Percentiles rank a stretch among this genome's conserved stretches.
These are phyloP conservation scores for Bondarzewia mesenterica DNA, from an alignment of 1,284 basidiomycete genomes.

Conservation along the genomic window DNA sequence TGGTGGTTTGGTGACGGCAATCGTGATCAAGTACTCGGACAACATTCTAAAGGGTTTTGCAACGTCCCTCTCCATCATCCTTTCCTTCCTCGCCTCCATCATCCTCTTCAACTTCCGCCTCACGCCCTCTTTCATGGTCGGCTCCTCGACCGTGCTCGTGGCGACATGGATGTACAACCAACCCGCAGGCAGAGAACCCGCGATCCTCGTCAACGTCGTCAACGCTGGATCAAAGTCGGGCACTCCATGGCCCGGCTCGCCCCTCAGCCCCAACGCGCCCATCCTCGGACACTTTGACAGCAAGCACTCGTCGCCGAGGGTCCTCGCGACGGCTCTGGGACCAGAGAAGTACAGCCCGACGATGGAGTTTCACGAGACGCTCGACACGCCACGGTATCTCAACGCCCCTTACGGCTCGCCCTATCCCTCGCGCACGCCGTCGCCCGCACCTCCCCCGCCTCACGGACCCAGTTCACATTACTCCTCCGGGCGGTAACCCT, in stretches of 20 bases:
- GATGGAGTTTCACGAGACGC: conserved; percentile 37
- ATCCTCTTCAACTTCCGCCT: conserved; percentile 85
- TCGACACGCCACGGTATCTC: conserved; percentile 48
- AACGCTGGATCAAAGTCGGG: conserved; percentile 14
- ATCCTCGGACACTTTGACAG: conserved; percentile 52
- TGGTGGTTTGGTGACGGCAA: conserved; percentile 87
- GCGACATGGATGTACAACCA: conserved; percentile 88
- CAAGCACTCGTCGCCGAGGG: conserved; percentile 40
- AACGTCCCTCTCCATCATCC: conserved; percentile 86
- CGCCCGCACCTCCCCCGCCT: conserved; percentile 31
- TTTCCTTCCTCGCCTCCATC: conserved; percentile 90
- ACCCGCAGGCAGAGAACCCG: conserved; percentile 42
- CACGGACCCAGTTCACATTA: background rate
- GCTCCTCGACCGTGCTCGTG: conserved; percentile 75
- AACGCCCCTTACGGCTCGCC: conserved; percentile 62
- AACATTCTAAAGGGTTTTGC: conserved; percentile 95
- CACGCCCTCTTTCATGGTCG: conserved; percentile 80
- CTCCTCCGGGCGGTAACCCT: no score
- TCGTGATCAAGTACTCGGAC: conserved; percentile 85
- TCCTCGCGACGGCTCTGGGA: conserved; percentile 38
- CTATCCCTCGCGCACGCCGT: conserved; percentile 51
- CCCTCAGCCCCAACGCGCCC: conserved; percentile 43
- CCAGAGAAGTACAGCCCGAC: conserved; percentile 20
- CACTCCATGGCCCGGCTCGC: conserved; percentile 40
- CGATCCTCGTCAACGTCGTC: conserved; percentile 23